Conservation (phyloP, 2,329 filamentous ascomycete genomes). For the Aureobasidium namibiae region DNA sequence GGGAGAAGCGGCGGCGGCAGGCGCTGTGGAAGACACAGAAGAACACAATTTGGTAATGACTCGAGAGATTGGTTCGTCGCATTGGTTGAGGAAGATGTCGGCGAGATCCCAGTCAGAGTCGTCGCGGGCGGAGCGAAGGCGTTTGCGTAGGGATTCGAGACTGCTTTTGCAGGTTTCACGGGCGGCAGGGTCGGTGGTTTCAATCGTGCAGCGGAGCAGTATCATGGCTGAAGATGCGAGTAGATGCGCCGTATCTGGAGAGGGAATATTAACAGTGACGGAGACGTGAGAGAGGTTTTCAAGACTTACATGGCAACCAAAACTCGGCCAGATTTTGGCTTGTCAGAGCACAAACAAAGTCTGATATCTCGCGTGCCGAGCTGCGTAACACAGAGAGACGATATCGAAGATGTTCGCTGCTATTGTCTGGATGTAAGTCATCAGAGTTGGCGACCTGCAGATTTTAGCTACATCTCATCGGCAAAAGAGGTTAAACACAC, state of each 20-base stretch:
- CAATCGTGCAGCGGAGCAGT: constrained; percentile 4
- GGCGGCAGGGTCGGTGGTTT: neutral
- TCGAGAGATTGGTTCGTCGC: constrained; percentile 8
- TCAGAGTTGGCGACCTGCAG: neutral
- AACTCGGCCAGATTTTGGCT: constrained; percentile 6
- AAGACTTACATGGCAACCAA: constrained; percentile 1
- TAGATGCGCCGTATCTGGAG: neutral
- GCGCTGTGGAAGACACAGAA: neutral
- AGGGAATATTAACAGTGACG: neutral
- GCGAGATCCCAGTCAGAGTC: neutral
- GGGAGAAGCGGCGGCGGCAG: neutral
- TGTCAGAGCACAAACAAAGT: constrained; percentile 6
- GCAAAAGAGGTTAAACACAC: neutral
- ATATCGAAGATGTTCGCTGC: neutral
- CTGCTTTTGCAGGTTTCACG: neutral
- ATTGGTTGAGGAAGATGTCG: constrained; percentile 12
- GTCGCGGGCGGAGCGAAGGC: constrained; percentile 4
- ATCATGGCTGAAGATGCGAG: constrained; percentile 9
- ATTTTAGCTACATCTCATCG: neutral
- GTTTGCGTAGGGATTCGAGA: neutral
- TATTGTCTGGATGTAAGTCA: neutral
- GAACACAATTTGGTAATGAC: neutral
- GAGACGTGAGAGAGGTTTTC: neutral
- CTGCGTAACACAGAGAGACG: neutral
- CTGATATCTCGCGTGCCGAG: constrained; percentile 6